Base-by-base conservation (phyloP, 805 yeast species). In the Sugiyamaella americana region DNA sequence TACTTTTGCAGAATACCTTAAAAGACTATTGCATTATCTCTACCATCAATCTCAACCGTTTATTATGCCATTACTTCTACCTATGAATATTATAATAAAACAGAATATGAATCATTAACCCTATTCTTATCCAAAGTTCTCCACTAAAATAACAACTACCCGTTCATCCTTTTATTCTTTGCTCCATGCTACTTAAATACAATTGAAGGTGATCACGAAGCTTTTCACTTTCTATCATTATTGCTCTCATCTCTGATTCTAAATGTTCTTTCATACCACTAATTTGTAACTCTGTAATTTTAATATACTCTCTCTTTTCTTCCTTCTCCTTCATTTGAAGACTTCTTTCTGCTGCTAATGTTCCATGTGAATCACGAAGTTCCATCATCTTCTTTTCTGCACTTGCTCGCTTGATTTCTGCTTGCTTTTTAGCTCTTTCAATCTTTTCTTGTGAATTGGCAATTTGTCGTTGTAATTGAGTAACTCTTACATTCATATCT, bases 171-270 rank as follows among this genome's bases (percentile, higher is more conserved):
- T 4, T 5, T 44, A 43, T 16, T 37, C 57, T 26, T 53, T 68
- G 72, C 34, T 68, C 68, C 70, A 79, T 73, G 48, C 77, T 81
- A 36, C 63, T 62, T 43, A 79, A 56, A 54, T 83, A 83, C 46
- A 70, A 61, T 49, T 68, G 68, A 37, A 83, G 68, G 53, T 78
- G 83, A 6, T 77, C 68, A 48, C 76, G 76, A 47, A 83, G 67
- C 49, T 72, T 68, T 19, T 77, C 72, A 46, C 79, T 68, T 55
- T 80, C 84, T 43, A 69, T 59, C 47, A 75, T 76, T 5, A 80
- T 70, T 32, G 70, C 74, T 50, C 74, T 70, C 41, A 74, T 69
- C 54, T 82, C 87, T 21, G 57, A 58, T 43, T 78, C 78, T 50
- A 73, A 75, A 13, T 71, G 74, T 35, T 62, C 62, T 50, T 69